Percentiles rank a stretch among this genome's conserved stretches.
These are phyloP conservation scores for Penicillium taxi DNA, from an alignment of 495 filamentous ascomycete genomes.

Conservation along the genomic window DNA sequence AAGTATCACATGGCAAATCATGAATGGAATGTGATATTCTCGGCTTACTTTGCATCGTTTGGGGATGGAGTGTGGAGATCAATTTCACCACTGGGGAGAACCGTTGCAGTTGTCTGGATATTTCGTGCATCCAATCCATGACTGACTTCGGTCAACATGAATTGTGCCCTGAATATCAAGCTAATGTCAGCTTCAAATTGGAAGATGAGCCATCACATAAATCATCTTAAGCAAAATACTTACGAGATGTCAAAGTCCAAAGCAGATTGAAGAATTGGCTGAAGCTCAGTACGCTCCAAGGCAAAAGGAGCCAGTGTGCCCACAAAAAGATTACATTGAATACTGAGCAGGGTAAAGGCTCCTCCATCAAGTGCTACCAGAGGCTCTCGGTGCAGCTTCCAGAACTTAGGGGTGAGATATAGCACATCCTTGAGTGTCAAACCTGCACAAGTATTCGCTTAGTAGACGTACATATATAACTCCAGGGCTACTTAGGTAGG, in stretches of 20 bases:
- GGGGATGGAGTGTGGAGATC: slow-evolving; percentile 23
- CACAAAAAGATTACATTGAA: slow-evolving; percentile 31
- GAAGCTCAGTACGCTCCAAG: slow-evolving; percentile 18
- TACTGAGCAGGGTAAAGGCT: slow-evolving; percentile 19
- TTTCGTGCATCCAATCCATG: slow-evolving; percentile 32
- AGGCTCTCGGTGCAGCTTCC: slow-evolving; percentile 12
- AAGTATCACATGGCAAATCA: too few species aligned
- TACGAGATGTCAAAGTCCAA: slow-evolving; percentile 1
- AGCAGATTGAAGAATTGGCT: slow-evolving; percentile 9
- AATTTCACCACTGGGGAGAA: slow-evolving; percentile 24
- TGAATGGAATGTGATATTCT: too few species aligned
- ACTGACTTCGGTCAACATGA: slow-evolving; percentile 30
- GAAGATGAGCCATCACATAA: too few species aligned
- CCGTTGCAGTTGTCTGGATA: slow-evolving; percentile 32
- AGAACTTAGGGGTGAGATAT: slow-evolving; percentile 4
- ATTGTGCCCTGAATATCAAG: slow-evolving; percentile 20
- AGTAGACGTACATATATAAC: too few species aligned
- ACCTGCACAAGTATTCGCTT: slow-evolving; percentile 1
- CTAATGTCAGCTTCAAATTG: too few species aligned
- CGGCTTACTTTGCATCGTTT: slow-evolving; percentile 22
- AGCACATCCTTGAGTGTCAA: slow-evolving; percentile 6
- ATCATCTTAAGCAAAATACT: not conserved
- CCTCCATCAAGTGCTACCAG: slow-evolving; percentile 10
- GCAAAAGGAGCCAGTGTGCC: slow-evolving; percentile 29
- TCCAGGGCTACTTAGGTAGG: too few species aligned